Evolutionary conservation across 2,329 filamentous ascomycete species (phyloP), one percentile per base, ranked within the genome.

Genomic region (Cladosporium colombiae): DNA sequence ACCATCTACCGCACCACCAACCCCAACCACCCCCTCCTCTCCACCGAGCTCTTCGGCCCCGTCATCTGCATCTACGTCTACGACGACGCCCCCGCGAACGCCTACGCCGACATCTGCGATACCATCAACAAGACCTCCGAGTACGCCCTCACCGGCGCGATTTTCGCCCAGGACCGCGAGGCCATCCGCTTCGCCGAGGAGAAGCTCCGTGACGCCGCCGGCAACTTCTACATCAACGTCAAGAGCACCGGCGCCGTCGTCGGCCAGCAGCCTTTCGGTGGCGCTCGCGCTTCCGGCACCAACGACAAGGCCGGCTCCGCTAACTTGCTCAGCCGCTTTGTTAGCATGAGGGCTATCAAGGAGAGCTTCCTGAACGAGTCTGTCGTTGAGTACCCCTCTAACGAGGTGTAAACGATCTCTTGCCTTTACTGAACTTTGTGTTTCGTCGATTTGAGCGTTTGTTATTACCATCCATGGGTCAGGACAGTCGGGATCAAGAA

Each of bases 161-260:
- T 93, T 65, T 93, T 93, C 76, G 89, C 90, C 11, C 79, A 83
- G 65, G 89, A 92, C 78, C 82, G 90, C 52, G 79, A 83, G 61
- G 88, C 84, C 16, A 80, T 92, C 66, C 84, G 88, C 46, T 82
- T 83, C 64, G 91, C 89, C 0, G 89, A 92, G 77, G 86, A 92
- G 72, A 84, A 82, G 68, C 83, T 93, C 62, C 83, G 89, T 69
- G 87, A 92, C 75, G 81, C 88, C 0, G 90, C 90, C 1, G 91
- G 91, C 53, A 93, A 93, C 82, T 93, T 93, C 78, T 93, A 93
- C 81, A 85, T 93, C 80, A 93, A 93, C 81, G 90, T 88, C 81
- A 93, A 93, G 85, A 89, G 81, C 70, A 85, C 83, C 4, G 83
- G 80, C 61, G 74, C 80, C 68, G 78, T 80, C 68, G 72, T 75